Conservation (phyloP, 805 yeast genomes). For the Barnettozyma populi region DNA sequence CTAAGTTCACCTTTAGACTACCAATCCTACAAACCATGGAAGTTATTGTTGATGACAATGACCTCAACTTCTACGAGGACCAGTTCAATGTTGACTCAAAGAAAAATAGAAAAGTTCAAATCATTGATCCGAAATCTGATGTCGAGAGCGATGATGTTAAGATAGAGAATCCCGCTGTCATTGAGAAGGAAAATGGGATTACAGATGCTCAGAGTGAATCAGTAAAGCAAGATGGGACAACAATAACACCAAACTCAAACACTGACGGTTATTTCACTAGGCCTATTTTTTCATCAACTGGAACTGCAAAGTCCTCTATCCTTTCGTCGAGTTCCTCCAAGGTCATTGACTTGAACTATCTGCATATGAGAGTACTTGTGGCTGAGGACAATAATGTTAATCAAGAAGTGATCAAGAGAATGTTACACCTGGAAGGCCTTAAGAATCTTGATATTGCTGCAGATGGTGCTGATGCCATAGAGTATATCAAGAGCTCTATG, state of each 20-base stretch:
- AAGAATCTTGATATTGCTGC: constrained; percentile 68
- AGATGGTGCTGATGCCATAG: constrained; percentile 88
- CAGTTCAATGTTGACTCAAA: constrained; percentile 56
- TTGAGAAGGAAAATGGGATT: background rate
- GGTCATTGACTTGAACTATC: constrained; percentile 15
- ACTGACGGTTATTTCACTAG: constrained; percentile 20
- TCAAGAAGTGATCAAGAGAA: constrained; percentile 87
- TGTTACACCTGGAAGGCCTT: constrained; percentile 82
- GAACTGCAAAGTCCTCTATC: constrained; percentile 31
- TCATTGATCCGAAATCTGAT: constrained; percentile 24
- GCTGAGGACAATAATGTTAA: constrained; percentile 95
- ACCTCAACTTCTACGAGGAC: constrained; percentile 50
- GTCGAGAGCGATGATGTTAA: background rate
- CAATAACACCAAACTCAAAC: background rate
- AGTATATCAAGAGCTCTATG: constrained; percentile 36
- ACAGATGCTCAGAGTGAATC: background rate
- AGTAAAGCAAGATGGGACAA: background rate
- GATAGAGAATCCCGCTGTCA: background rate
- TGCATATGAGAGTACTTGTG: constrained; percentile 53
- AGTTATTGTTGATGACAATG: constrained; percentile 25
- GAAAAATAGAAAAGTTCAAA: constrained; percentile 41
- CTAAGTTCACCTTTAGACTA: constrained; percentile 74
- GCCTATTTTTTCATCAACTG: constrained; percentile 34
- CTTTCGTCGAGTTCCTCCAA: constrained; percentile 7
- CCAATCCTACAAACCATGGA: constrained; percentile 57